Conservation (phyloP, 768 basidiomycete genomes). For the Psilocybe cyanescens region DNA sequence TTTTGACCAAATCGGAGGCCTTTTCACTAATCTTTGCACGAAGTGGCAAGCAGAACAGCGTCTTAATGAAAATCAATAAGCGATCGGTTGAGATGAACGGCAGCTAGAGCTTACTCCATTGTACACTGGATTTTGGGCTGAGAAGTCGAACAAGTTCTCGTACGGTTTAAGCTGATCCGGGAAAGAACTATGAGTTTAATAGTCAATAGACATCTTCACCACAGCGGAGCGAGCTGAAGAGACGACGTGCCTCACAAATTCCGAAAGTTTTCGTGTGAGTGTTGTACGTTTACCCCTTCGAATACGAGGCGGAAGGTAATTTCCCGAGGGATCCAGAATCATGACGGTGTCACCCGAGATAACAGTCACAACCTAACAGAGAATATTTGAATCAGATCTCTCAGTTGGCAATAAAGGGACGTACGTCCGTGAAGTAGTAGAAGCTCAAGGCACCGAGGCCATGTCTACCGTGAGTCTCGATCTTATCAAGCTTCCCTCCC, state of each 20-base stretch:
- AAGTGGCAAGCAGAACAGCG: slow-evolving; percentile 20
- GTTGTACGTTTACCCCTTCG: slow-evolving; percentile 29
- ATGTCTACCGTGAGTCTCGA: slow-evolving; percentile 48
- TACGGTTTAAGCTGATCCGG: slow-evolving; percentile 42
- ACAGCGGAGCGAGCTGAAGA: not conserved
- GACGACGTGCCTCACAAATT: slow-evolving; percentile 32
- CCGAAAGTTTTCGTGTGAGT: slow-evolving; percentile 28
- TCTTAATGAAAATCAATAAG: slow-evolving; percentile 5
- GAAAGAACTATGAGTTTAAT: slow-evolving; percentile 31
- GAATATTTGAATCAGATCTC: not conserved
- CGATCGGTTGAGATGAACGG: not conserved
- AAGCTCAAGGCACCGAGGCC: slow-evolving; percentile 52
- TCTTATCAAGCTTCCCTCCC: slow-evolving; percentile 42
- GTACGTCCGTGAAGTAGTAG: slow-evolving; percentile 54
- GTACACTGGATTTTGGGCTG: slow-evolving; percentile 15
- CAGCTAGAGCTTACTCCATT: slow-evolving; percentile 13
- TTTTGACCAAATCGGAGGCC: not conserved
- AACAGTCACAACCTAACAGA: slow-evolving; percentile 30
- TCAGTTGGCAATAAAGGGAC: not conserved
- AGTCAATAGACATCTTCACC: not conserved
- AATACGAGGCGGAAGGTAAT: slow-evolving; percentile 35
- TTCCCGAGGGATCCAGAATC: slow-evolving; percentile 49
- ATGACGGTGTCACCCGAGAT: slow-evolving; percentile 32
- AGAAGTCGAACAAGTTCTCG: slow-evolving; percentile 41
- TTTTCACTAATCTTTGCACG: slow-evolving; percentile 10